Evolutionary conservation across 495 filamentous ascomycete genomes (phyloP), one percentile per base, ranked within the genome.

Genomic region (Annulohypoxylon moriforme): DNA sequence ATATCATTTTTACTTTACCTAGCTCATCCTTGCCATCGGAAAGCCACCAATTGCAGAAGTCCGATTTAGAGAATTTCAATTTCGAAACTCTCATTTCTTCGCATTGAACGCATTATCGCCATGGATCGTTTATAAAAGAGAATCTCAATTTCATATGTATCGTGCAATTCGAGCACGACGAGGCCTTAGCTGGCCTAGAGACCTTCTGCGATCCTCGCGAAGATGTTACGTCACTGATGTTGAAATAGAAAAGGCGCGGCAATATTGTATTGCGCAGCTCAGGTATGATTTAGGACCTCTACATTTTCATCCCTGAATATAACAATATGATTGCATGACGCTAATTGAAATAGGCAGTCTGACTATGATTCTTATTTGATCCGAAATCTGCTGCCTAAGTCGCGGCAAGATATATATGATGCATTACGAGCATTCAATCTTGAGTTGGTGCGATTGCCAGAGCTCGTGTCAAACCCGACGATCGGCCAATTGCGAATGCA

Each of bases 391-490:
- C 86, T 97, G 60, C 94, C 94, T 16, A 84, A 81, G 0, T 79
- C 86, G 9, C 84, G 89, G 2, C 90, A 87, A 71, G 88, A 95
- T 76, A 91, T 92, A 66, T 97, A 98, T 81, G 88, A 97, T 69
- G 93, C 94, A 58, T 87, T 99, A 36, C 93, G 94, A 42, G 93
- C 96, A 34, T 88, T 99, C 81, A 99, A 99, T 77, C 86, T 97
- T 75, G 94, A 97, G 70, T 86, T 97, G 40, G 93, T 94, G 40
- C 86, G 90, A 38, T 90, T 98, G 68, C 92, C 95, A 58, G 95
- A 98, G 83, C 88, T 90, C 7, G 94, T 94, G 16, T 93, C 91
- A 61, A 94, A 88, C 36, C 86, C 90, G 22, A 90, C 91, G 16
- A 90, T 97, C 55, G 96, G 93, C 13, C 84, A 89, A 16, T 88